phyloP scores from a whole-genome alignment of 2,329 filamentous ascomycete genomes.

The Penicillium sp. region DNA sequence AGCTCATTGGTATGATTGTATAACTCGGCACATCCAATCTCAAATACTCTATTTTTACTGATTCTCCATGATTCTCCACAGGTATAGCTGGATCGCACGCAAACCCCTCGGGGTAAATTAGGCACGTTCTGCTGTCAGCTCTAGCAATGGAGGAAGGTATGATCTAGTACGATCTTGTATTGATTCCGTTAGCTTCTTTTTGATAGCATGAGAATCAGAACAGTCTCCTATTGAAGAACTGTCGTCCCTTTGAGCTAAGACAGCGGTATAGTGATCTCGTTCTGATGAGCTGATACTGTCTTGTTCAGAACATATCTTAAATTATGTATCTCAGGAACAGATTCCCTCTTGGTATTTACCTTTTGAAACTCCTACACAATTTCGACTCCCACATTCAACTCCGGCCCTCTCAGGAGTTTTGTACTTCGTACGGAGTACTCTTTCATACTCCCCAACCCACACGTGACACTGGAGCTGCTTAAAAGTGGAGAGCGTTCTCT shows the following conservation, averaged over 20 bases:
- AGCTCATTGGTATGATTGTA: too few species aligned
- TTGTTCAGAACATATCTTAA: background rate
- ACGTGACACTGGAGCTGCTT: conserved; percentile 16
- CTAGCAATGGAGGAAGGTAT: background rate
- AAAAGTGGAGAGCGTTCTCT: conserved; percentile 20
- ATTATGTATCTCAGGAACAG: too few species aligned
- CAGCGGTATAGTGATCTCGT: too few species aligned
- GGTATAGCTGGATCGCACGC: background rate
- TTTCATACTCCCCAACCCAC: conserved; percentile 12
- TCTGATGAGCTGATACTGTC: background rate
- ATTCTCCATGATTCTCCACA: background rate
- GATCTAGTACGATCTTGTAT: background rate
- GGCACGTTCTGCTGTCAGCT: conserved; percentile 3
- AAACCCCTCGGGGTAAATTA: background rate
- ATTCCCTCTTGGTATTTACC: too few species aligned
- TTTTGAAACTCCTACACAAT: too few species aligned
- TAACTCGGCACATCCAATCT: background rate
- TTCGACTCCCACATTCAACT: background rate
- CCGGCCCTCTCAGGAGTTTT: background rate
- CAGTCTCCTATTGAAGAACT: too few species aligned
- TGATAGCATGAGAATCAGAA: background rate
- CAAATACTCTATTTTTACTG: too few species aligned
- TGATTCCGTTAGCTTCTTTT: too few species aligned
- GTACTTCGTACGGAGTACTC: background rate
- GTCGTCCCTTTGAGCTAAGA: background rate